Base-by-base conservation (phyloP, 2,329 filamentous ascomycete genomes). In the Xylaria polymorpha region DNA sequence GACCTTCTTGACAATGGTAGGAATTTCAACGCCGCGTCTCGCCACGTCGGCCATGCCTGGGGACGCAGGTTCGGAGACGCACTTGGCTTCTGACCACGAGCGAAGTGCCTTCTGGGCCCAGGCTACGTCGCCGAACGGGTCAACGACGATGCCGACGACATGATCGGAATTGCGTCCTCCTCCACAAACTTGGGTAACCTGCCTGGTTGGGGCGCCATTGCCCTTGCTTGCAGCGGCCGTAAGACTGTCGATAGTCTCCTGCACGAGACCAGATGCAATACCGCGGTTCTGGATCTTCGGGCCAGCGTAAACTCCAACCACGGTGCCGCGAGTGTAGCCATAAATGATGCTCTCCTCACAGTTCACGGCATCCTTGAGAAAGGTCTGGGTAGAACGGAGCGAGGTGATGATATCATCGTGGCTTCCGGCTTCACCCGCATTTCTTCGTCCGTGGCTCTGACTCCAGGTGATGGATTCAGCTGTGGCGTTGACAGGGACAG, bases 331-430 rank as follows among this genome's bases (percentile, higher is more conserved):
- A 22, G 39, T 60, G 57, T 60, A 60, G 39, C 57, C 57, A 48
- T 60, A 60, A 37, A 60, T 37, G 57, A 60, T 32, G 32, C 43
- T 60, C 57, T 60, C 57, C 32, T 60, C 57, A 37, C 57, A 60
- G 57, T 60, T 60, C 25, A 60, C 6, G 32, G 57, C 41, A 46
- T 60, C 41, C 43, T 60, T 32, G 43, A 60, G 57, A 60, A 46
- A 60, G 25, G 37, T 48, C 39, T 60, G 57, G 25, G 57, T 60
- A 48, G 25, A 32, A 32, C 44, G 39, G 25, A 60, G 57, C 25
- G 57, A 60, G 44, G 57, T 48, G 41, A 44, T 29, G 22, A 46
- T 39, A 56, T 56, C 57, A 32, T 48, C 39, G 10, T 46, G 22
- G 44, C 43, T 60, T 32, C 32, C 37, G 32, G 57, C 44, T 37